Evolutionary conservation across 495 filamentous ascomycete genomes (phyloP), one percentile per base, ranked within the genome.

Genomic region (Penicillium flavigenum): DNA sequence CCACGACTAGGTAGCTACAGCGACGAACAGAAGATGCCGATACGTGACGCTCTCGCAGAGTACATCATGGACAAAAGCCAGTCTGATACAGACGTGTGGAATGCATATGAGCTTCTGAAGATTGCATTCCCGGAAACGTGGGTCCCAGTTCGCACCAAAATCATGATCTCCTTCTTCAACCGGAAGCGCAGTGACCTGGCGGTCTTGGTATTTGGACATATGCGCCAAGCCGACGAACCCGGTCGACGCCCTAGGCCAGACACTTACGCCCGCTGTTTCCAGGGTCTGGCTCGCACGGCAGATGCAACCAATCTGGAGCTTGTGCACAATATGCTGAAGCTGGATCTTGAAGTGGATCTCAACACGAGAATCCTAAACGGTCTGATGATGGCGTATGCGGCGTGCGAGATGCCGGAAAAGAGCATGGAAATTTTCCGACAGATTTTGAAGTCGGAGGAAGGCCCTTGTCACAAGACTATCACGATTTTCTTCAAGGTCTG

Each of bases 261-360:
- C 50, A 88, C 86, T 2, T 98, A 98, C 68, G 82, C 87, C 24
- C 69, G 79, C 22, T 91, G 86, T 50, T 85, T 97, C 60, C 81
- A 86, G 45, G 92, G 92, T 3, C 77, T 96, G 16, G 90, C 87
- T 16, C 73, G 78, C 26, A 77, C 77, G 8, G 81, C 75, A 0
- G 87, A 95, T 58, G 53, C 72, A 3, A 86, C 89, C 34, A 83
- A 82, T 39, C 72, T 96, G 32, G 79, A 85, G 54, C 80, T 86
- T 38, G 81, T 96, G 16, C 88, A 95, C 67, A 96, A 96, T 63
- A 91, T 95, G 83, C 78, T 96, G 46, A 96, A 96, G 71, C 84
- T 98, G 59, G 94, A 98, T 72, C 75, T 84, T 9, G 79, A 83
- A 43, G 78, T 98, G 36, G 86, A 94, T 56, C 77, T 87, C 16